Base-by-base conservation (phyloP, 2,329 filamentous ascomycete species). In the Curvularia eragrostidis region DNA sequence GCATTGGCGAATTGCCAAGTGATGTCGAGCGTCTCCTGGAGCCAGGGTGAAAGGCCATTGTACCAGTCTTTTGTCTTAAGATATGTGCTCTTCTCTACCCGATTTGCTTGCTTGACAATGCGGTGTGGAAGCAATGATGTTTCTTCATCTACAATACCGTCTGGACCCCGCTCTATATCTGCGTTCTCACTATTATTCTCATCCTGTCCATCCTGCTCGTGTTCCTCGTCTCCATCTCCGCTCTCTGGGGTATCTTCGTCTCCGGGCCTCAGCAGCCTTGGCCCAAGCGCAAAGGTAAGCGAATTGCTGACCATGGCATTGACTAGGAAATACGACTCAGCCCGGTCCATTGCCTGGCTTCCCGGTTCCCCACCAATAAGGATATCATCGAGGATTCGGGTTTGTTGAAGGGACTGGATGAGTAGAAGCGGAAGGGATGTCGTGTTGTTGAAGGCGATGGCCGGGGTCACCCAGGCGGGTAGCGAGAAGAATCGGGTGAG, bases 261-360 rank as follows among this genome's bases (percentile, higher is more conserved):
- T 15, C 73, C 69, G 10, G 56, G 75, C 73, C 84, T 83, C 46
- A 89, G 80, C 38, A 89, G 76, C 12, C 81, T 77, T 0, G 87
- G 87, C 0, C 87, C 87, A 3, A 89, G 76, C 0, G 85, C 85
- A 69, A 89, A 90, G 0, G 87, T 89, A 57, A 89, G 74, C 51
- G 83, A 85, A 66, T 87, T 88, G 41, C 82, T 83, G 9, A 89
- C 79, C 53, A 88, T 88, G 3, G 87, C 83, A 62, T 87, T 89
- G 57, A 90, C 83, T 3, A 90, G 75, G 66, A 90, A 89, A 71
- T 88, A 90, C 13, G 84, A 85, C 68, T 88, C 85, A 6, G 86
- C 86, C 9, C 87, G 79, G 52, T 84, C 81, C 12, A 89, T 77
- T 0, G 84, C 85, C 3, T 77, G 76, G 1, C 74, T 64, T 2